Base-by-base conservation (phyloP, 2,329 filamentous ascomycete species). In the Neoarthrinium moseri region DNA sequence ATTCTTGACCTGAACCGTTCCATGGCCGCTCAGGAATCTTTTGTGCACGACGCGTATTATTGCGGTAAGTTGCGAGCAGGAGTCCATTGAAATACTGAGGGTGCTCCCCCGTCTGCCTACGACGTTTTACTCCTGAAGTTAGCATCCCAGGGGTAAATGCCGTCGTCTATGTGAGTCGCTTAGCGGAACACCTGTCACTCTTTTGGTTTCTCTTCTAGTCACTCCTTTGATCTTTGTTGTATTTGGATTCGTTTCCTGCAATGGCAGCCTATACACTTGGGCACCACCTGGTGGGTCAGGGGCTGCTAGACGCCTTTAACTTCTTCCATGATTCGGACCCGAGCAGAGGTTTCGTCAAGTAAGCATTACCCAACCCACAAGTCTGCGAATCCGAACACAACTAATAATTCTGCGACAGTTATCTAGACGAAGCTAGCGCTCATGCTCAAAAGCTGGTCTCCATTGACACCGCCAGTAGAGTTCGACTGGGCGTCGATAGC, bases 301-400 rank as follows among this genome's bases (percentile, higher is more conserved):
- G 54, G 42, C 55, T 65, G 17, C 58, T 65, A 22, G 52, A 62
- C 34, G 66, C 66, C 47, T 81, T 81, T 60, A 69, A 66, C 51
- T 81, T 77, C 62, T 70, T 73, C 49, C 70, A 72, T 13, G 69
- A 66, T 2, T 41, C 52, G 4, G 86, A 91, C 56, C 83, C 79
- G 1, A 89, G 80, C 10, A 65, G 83, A 51, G 87, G 86, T 35
- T 88, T 78, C 56, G 86, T 90, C 21, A 66, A 74, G 60, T 90
- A 81, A 62, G 76, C 77, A n/a, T 6, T 10, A 10, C 13, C 22
- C 15, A 12, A 13, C 13, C 10, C 7, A 27, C 32, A 7, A 11
- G 17, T 29, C 8, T 29, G 8, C 26, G 8, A 29, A n/a, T 8
- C n/a, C 26, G 26, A 29, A n/a, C n/a, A 29, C 26, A n/a, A 5